Evolutionary conservation across 2,329 filamentous ascomycete genomes (phyloP), one percentile per base, ranked within the genome.

Genomic region (Tolypocladium cylindrosporum): DNA sequence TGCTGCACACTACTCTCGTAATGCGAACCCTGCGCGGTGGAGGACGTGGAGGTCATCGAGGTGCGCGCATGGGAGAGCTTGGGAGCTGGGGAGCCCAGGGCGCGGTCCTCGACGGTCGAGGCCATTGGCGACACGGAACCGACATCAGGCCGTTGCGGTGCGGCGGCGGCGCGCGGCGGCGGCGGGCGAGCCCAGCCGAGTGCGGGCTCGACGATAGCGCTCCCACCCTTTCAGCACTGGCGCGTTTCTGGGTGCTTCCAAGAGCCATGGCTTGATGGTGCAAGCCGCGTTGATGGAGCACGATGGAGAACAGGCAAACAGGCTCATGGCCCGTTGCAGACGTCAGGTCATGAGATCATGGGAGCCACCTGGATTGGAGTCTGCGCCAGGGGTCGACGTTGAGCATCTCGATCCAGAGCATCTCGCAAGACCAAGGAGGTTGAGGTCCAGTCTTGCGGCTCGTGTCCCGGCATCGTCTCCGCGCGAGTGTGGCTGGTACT

Each of bases 31-130:
- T 3, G 21, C 36, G 21, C 21, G 53, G 53, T 54, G 53, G 53
- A 54, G 53, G 53, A 27, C 53, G 53, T 54, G 45, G 45, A 48
- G 45, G 45, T 4, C 45, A 16, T 19, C 6, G 24, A 19, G 45
- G 24, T 19, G 24, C 45, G 24, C 24, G 14, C 37, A 43, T 14
- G 39, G 40, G 37, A 41, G 52, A 41, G 37, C 37, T 10, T 24
- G 52, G 52, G 36, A 27, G 39, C 52, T 10, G 19, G 52, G 52
- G 45, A 50, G 37, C 37, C 52, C 24, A 34, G 37, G 40, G 52
- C 43, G 43, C 36, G 45, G 40, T 57, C 56, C 31, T 37, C 19
- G 50, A 43, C 56, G 56, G 56, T 57, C 56, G 56, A 57, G 56
- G 56, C 56, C 52, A 54, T 54, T 51, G 39, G 39, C 21, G 14